Evolutionary conservation across 805 yeast species (phyloP).

Genomic region (Yarrowia sp.): DNA sequence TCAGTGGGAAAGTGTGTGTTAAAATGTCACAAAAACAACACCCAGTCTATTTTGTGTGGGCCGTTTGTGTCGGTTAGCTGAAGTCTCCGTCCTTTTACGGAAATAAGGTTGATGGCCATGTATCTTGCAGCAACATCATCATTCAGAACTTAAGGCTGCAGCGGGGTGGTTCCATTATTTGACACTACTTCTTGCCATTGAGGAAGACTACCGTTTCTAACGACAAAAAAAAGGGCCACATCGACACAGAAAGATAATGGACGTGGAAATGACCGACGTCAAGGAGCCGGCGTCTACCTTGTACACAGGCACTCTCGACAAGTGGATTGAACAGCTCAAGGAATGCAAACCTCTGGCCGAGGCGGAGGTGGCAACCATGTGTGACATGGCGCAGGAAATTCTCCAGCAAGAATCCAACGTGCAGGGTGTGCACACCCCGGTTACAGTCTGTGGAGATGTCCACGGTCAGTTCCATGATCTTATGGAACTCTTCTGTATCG

Average conservation of each 20-base stretch:
- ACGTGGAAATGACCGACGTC: slow-evolving; percentile 34
- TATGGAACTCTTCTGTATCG: slow-evolving; percentile 92
- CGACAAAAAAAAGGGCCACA: background rate
- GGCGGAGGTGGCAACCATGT: slow-evolving; percentile 77
- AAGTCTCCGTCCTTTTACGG: background rate
- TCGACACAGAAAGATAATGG: slow-evolving; percentile 2
- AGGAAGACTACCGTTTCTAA: background rate
- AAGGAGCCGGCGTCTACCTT: slow-evolving; percentile 26
- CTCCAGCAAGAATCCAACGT: slow-evolving; percentile 91
- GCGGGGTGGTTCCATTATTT: slow-evolving; percentile 19
- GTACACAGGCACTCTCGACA: slow-evolving; percentile 69
- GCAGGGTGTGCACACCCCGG: slow-evolving; percentile 94
- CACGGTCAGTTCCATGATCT: slow-evolving; percentile 97
- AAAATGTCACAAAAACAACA: no score
- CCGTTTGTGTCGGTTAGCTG: background rate
- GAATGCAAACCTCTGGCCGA: slow-evolving; percentile 85
- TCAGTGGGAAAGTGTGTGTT: background rate
- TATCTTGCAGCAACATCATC: slow-evolving; percentile 34
- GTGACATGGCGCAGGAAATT: slow-evolving; percentile 91
- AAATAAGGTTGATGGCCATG: slow-evolving; percentile 27
- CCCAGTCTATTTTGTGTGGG: no score
- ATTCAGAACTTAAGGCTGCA: slow-evolving; percentile 15
- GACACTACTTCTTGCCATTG: background rate
- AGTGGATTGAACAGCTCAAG: slow-evolving; percentile 84
- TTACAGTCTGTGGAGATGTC: slow-evolving; percentile 95